A percentile compares a stretch with the other conserved stretches of the same genome.
Conservation (phyloP, 2,329 filamentous ascomycete species). For the Elsinoe necatrix region DNA sequence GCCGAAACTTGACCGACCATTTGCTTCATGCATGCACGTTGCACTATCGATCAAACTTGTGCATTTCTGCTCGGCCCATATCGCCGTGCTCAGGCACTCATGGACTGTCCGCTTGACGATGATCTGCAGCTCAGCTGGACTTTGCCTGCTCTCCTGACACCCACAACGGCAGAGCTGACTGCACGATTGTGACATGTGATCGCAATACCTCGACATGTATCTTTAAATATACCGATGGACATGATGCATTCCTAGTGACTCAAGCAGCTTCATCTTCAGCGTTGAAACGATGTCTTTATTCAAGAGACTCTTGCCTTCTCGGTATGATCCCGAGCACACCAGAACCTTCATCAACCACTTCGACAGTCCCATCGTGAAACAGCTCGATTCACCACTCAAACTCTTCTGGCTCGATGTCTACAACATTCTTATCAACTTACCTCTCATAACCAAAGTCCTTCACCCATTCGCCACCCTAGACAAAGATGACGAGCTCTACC, state of each 20-base stretch:
- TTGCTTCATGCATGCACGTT: background rate
- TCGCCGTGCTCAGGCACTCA: background rate
- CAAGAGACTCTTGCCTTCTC: background rate
- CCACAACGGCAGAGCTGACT: slow-evolving; percentile 1
- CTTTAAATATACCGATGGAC: background rate
- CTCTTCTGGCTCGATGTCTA: slow-evolving; percentile 11
- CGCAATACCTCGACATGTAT: background rate
- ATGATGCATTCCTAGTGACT: background rate
- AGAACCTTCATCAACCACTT: slow-evolving; percentile 11
- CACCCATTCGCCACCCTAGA: slow-evolving; percentile 7
- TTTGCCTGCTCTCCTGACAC: background rate
- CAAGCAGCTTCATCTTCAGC: background rate
- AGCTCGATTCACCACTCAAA: background rate
- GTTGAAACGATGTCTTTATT: background rate
- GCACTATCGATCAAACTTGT: background rate
- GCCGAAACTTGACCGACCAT: background rate
- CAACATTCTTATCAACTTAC: background rate
- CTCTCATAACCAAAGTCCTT: background rate
- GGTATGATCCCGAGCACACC: background rate
- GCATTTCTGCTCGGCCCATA: background rate
- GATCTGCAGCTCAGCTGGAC: background rate
- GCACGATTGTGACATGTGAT: background rate
- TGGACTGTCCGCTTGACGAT: background rate
- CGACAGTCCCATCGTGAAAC: background rate
- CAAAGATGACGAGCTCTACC: slow-evolving; percentile 13